These are phyloP conservation scores for Phanerochaete carnosa DNA, from an alignment of 768 basidiomycete species.

Conservation along the genomic window DNA sequence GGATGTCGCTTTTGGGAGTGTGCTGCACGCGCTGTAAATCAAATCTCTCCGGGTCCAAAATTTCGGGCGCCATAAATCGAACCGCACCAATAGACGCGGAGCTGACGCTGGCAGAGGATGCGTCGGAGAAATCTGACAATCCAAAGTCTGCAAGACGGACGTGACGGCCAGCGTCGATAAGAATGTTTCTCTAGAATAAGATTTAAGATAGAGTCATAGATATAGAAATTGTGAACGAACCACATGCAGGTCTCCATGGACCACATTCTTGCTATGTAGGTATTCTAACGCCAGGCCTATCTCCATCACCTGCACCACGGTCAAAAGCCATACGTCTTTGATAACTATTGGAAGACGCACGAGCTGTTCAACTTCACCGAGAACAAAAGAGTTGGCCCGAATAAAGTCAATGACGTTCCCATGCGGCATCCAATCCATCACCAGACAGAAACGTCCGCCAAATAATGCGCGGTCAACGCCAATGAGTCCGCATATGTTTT, in stretches of 20 bases:
- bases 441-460: not conserved
- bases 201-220: not conserved
- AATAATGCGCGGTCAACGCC: not conserved
- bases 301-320: not conserved
- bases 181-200: constrained; percentile 6
- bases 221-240: not conserved
- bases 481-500: not conserved
- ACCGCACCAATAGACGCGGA: not conserved
- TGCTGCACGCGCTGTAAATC: not conserved
- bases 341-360: not conserved
- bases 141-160: constrained; percentile 10
- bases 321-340: too few species aligned
- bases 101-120: not conserved
- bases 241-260: constrained; percentile 7
- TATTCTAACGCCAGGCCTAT: constrained; percentile 5
- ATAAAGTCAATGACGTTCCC: constrained; percentile 7
- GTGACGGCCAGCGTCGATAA: constrained; percentile 6
- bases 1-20: not conserved
- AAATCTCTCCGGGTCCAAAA: not conserved
- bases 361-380: not conserved
- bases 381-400: not conserved
- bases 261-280: constrained; percentile 3
- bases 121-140: not conserved
- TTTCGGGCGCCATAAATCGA: not conserved
- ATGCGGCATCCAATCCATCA: constrained; percentile 6